Evolutionary conservation across 768 basidiomycete genomes (phyloP).

Genomic region (Psilocybe cubensis): DNA sequence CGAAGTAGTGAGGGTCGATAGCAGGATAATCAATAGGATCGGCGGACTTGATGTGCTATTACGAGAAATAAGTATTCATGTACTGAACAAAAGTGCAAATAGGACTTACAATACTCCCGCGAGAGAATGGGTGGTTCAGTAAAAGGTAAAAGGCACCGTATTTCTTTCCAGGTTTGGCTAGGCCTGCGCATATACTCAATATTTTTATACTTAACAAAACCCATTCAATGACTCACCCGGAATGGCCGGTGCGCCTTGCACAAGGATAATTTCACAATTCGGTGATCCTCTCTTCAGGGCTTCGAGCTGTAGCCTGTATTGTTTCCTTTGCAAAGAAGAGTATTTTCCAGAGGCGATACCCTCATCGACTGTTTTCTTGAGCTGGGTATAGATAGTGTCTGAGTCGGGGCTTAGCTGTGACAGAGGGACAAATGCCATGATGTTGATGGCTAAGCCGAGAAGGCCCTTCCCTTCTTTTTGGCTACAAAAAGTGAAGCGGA

Average conservation of each 20-base stretch:
- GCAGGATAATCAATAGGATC: conserved; percentile 3
- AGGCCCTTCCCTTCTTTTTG: background rate
- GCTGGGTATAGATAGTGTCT: background rate
- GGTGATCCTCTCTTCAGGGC: background rate
- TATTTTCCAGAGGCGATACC: background rate
- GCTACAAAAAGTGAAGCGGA: background rate
- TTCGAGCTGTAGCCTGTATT: background rate
- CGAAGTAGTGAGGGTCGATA: conserved; percentile 13
- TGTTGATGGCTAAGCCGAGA: background rate
- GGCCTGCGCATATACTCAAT: background rate
- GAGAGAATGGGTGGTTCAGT: conserved; percentile 5
- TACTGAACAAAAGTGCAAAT: too few relatives aligned
- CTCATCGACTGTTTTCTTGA: background rate
- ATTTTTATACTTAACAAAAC: background rate
- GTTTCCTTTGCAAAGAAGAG: background rate
- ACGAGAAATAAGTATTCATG: too few relatives aligned
- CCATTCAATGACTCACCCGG: background rate
- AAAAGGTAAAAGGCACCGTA: background rate
- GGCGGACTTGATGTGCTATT: conserved; percentile 8
- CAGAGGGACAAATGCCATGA: conserved; percentile 3
- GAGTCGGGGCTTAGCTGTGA: background rate
- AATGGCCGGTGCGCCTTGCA: background rate
- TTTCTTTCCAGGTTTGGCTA: conserved; percentile 4
- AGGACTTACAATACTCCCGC: conserved; percentile 3
- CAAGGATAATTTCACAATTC: background rate